Base-by-base conservation (phyloP, 192 early-diverging fungal genomes). In the Geranomyces variabilis region DNA sequence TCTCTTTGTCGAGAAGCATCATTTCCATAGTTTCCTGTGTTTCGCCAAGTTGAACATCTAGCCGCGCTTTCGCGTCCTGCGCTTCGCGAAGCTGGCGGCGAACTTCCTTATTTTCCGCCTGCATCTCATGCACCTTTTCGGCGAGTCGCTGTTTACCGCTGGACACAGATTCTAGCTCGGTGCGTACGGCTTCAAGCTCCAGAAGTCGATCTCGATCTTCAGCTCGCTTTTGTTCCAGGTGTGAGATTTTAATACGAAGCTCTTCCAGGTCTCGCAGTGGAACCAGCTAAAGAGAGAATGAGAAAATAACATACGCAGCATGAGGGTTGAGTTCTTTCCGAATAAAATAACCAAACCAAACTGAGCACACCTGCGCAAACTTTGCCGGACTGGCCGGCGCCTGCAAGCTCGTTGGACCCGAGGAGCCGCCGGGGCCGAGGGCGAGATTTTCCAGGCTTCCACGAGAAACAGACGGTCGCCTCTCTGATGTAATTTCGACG, bases 1-100 rank as follows among this genome's bases (percentile, higher is more conserved):
- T 88, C 77, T 97, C 94, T 74, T 92, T 92, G 82, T 97, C 96
- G 15, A 97, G 71, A 5, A 92, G 81, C 63, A 92, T 86, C 79
- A 94, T 89, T 77, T 97, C 96, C 79, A 95, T 83, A 17, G 80
- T 80, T 26, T 95, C 95, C 22, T 86, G 66, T 19, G 89, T 80
- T 34, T 96, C 94, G 43, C 83, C 81, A 60, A 92, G 84, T 69
- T 90, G 88, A 21, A 74, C 66, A 63, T 95, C 94, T 31, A 84
- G 61, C 1, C 75, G 77, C 33, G 92, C 91, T 67, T 88, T 90
- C 65, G 90, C 93, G 5, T 77, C 48, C 22, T 49, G 41, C 7
- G 79, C 70, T 7, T 87, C 84, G 73, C 88, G 88, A 24, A 88
- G 69, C 70, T 82, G 75, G 33, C 84, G 80, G 67, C 86, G 84